Conservation (phyloP, 2,329 filamentous ascomycete genomes). For the Penicillium freii region DNA sequence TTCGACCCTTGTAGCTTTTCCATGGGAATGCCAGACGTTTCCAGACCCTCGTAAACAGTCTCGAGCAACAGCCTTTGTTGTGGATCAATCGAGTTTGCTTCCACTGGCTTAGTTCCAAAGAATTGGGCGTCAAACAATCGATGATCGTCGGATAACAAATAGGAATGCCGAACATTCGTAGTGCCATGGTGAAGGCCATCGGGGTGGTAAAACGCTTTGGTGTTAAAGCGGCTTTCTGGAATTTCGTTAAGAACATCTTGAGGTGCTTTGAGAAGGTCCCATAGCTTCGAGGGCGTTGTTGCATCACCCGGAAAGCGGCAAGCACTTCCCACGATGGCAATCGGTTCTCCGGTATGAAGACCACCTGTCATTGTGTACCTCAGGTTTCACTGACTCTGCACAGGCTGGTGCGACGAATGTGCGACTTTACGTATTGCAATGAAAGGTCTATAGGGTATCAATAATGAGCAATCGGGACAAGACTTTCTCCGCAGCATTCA, state of each 20-base stretch:
- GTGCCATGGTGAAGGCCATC: constrained; percentile 26
- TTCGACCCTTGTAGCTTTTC: constrained; percentile 26
- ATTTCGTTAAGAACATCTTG: constrained; percentile 23
- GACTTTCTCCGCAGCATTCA: constrained; percentile 5
- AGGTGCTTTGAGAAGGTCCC: constrained; percentile 27
- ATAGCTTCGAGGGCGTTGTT: constrained; percentile 24
- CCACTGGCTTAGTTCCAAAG: constrained; percentile 27
- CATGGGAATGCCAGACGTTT: constrained; percentile 25
- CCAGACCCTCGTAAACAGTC: constrained; percentile 27
- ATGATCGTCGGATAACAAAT: constrained; percentile 25
- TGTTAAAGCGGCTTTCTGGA: constrained; percentile 24
- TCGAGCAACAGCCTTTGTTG: constrained; percentile 29
- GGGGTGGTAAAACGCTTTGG: constrained; percentile 24
- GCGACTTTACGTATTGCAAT: constrained; percentile 6
- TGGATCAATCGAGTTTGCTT: constrained; percentile 33
- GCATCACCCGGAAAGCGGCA: constrained; percentile 28
- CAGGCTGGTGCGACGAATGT: constrained; percentile 4
- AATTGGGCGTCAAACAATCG: constrained; percentile 28
- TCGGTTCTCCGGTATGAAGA: constrained; percentile 17
- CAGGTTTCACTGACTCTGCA: constrained; percentile 6
- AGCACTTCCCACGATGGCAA: constrained; percentile 29
- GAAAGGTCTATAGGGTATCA: constrained; percentile 4
- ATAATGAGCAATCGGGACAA: neutral
- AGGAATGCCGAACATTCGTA: constrained; percentile 27
- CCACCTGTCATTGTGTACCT: constrained; percentile 16